phyloP scores from a whole-genome alignment of 1,139 yeast species.

The Neolecta irregularis region DNA sequence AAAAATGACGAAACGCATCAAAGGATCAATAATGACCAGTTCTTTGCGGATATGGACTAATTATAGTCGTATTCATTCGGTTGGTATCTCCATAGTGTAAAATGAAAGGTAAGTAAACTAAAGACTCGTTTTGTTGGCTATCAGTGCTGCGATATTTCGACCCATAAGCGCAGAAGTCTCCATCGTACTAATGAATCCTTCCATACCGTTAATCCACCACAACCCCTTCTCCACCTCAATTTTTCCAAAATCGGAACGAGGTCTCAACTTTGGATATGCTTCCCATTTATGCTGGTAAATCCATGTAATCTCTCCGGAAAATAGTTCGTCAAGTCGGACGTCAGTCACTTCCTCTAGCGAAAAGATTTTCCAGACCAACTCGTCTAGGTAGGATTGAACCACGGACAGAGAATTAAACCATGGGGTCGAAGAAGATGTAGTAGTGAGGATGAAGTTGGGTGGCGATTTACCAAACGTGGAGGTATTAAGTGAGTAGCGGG shows the following conservation, averaged over 20 bases:
- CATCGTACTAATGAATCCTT: conserved; percentile 34
- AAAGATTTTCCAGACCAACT: conserved; percentile 30
- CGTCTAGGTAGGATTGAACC: conserved; percentile 19
- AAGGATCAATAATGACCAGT: too few species aligned
- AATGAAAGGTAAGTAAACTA: too few species aligned
- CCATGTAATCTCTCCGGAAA: conserved; percentile 18
- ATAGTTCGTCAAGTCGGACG: conserved; percentile 18
- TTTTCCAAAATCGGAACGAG: conserved; percentile 18
- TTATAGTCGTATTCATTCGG: conserved; percentile 5
- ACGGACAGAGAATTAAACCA: conserved; percentile 24
- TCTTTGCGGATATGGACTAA: background rate
- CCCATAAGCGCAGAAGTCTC: conserved; percentile 36
- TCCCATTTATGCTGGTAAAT: conserved; percentile 25
- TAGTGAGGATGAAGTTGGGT: too few species aligned
- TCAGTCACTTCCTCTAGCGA: conserved; percentile 20
- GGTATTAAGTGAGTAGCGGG: too few species aligned
- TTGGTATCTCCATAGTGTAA: too few species aligned
- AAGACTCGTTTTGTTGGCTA: too few species aligned
- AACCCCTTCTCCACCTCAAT: conserved; percentile 22
- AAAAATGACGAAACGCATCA: too few species aligned
- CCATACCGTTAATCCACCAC: conserved; percentile 32
- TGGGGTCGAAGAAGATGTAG: conserved; percentile 16
- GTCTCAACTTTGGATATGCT: conserved; percentile 27
- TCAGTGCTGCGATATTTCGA: conserved; percentile 25
- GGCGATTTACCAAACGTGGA: conserved; percentile 8